Base-by-base conservation (phyloP, 1,284 basidiomycete genomes). In the Cutaneotrichosporon sp. region DNA sequence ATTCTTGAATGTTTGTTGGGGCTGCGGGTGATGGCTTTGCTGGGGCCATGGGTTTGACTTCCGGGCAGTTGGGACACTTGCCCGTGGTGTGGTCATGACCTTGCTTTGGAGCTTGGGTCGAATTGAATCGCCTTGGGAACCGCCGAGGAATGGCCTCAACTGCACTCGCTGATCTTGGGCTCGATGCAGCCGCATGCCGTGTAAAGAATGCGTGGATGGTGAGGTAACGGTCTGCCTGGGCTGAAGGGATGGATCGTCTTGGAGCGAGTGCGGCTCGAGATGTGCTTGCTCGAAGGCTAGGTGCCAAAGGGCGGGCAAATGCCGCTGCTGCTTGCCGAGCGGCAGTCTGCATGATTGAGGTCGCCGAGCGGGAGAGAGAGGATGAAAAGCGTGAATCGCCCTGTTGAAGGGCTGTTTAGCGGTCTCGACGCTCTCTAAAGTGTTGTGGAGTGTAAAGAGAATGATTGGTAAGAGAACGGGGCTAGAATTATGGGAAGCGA, bases 1-100 rank as follows among this genome's bases (percentile, higher is more conserved):
- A 92, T 63, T 90, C 83, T 52, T 73, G 72, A 10, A 62, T 55
- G 38, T 67, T 50, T n/a, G n/a, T n/a, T n/a, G n/a, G n/a, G 16
- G 26, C 49, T 5, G 49, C 49, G 11, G 54, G 54, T 4, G 52
- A 52, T n/a, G 42, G 12, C 10, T 32, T 17, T 4, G 54, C 51
- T 24, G 48, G 54, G 8, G 52, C 50, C 10, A 27, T 19, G 11
- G 24, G 32, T 26, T 34, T 25, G 22, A n/a, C 27, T 20, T 31
- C 42, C 11, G 42, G 29, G 22, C 46, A 53, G 34, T 49, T 37
- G 5, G 41, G 27, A 19, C 46, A 48, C 39, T 31, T 31, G 27
- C 29, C 29, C 9, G 32, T 16, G 8, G 38, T 27, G 25, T 25
- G 22, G 32, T 34, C n/a, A n/a, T n/a, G n/a, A n/a, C n/a, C n/a